phyloP scores from a whole-genome alignment of 2,329 filamentous ascomycete species.

The Clonostachys sp. region DNA sequence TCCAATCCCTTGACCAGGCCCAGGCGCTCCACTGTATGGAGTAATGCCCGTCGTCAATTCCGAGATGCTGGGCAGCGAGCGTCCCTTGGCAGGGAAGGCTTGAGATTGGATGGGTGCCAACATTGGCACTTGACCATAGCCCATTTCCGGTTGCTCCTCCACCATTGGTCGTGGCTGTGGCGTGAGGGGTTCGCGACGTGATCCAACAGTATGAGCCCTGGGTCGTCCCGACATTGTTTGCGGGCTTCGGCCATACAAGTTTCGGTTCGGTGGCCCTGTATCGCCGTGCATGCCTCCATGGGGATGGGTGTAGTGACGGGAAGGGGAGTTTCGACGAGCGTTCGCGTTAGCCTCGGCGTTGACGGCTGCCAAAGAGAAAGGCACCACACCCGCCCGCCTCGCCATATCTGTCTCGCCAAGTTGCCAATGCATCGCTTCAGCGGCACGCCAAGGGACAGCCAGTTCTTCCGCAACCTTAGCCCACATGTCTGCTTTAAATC shows the following conservation, averaged over 20 bases:
- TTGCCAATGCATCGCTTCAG: constrained; percentile 98
- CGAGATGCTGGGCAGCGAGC: constrained; percentile 53
- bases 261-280: constrained; percentile 24
- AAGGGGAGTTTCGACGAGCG: constrained; percentile 28
- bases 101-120: constrained; percentile 49
- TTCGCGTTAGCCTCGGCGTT: constrained; percentile 33
- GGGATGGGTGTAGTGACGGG: constrained; percentile 29
- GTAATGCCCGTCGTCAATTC: constrained; percentile 61
- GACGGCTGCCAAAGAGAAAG: constrained; percentile 67
- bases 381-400: constrained; percentile 79
- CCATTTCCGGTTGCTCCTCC: constrained; percentile 20
- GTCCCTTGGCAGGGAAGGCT: constrained; percentile 29
- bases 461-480: constrained; percentile 92
- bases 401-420: constrained; percentile 94
- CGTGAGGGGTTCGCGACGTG: constrained; percentile 2
- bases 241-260: constrained; percentile 30
- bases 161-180: constrained; percentile 7
- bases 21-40: constrained; percentile 49
- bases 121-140: constrained; percentile 29
- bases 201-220: background rate
- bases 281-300: constrained; percentile 29
- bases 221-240: constrained; percentile 1
- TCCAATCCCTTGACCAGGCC: constrained; percentile 12
- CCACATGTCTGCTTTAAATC: constrained; percentile 98
- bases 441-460: constrained; percentile 89